Evolutionary conservation across 1,284 basidiomycete species (phyloP), one percentile per base, ranked within the genome.

Genomic region (Mycena sp.): DNA sequence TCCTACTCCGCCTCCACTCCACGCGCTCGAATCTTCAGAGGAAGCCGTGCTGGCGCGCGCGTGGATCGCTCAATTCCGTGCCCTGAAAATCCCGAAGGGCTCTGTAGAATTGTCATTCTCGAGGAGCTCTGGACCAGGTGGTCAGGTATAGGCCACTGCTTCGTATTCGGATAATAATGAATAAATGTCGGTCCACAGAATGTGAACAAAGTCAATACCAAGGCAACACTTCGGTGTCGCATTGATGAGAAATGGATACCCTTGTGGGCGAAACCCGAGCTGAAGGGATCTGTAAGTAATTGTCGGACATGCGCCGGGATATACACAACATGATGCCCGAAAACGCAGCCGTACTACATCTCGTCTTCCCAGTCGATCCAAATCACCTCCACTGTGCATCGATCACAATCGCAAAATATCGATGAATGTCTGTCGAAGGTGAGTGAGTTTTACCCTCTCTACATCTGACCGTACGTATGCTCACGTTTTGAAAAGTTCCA

Each of bases 151-250:
- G 40, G 12, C 40, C 10, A 41, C n/a, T 17, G 10, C 10, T 16
- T 17, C n/a, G 7, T 16, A 16, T 7, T 41, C 40, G 10, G 12
- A 21, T 10, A 6, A 19, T 16, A 12, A 3, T 16, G 12, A 26
- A 14, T 16, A 5, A n/a, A 19, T n/a, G n/a, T 46, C 23, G 28
- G 19, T 17, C 37, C 9, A 23, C 68, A 93, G 91, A 91, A 93
- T 67, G 91, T 93, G 43, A 93, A 93, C 72, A 93, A 92, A 76
- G 84, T 93, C 25, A 92, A 91, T 63, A 93, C 92, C 11, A 93
- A 93, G 72, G 89, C 85, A 0, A 88, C 86, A 0, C 69, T 88
- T 12, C 81, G 88, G 37, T 90, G 87, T 70, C 72, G 80, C 5
- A 56, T 91, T 12, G 77, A 85, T 50, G 78, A 83, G 1, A 54